Evolutionary conservation across 192 early-diverging fungal species (phyloP).

Genomic region (Spizellomyces punctatus): DNA sequence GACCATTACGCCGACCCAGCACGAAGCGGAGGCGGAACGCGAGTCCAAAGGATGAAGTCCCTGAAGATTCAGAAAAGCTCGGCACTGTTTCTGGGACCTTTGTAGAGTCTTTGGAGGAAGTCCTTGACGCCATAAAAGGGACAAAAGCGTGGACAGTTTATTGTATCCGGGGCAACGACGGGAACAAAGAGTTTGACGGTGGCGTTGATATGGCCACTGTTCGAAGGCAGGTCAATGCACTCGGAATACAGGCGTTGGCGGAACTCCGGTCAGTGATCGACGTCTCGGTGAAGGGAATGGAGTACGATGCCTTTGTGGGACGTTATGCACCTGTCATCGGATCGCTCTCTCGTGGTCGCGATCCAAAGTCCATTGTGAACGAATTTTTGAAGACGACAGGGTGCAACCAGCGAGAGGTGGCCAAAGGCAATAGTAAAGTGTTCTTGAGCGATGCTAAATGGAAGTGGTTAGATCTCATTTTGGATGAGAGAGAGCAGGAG

Average conservation of each 20-base stretch:
- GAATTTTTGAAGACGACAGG: neutral
- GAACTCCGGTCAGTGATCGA: conserved; percentile 54
- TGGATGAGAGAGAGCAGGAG: conserved; percentile 6
- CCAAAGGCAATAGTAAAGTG: conserved; percentile 24
- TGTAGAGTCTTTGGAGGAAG: conserved; percentile 65
- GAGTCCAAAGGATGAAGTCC: conserved; percentile 22
- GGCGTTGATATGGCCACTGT: conserved; percentile 57
- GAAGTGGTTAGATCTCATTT: conserved; percentile 19
- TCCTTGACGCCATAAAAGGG: conserved; percentile 66
- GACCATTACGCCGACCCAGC: conserved; percentile 67
- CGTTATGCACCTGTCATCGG: conserved; percentile 4
- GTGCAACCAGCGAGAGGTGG: conserved; percentile 27
- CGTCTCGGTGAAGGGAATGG: conserved; percentile 5
- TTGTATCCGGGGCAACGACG: conserved; percentile 46
- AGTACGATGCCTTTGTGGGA: conserved; percentile 5
- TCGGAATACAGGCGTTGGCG: conserved; percentile 65
- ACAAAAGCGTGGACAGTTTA: conserved; percentile 75
- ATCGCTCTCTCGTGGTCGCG: neutral
- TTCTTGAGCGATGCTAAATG: conserved; percentile 29
- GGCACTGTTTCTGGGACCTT: neutral
- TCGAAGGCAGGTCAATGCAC: conserved; percentile 62
- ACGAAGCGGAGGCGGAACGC: conserved; percentile 47
- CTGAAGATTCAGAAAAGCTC: conserved; percentile 12
- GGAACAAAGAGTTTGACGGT: conserved; percentile 30
- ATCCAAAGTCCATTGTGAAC: neutral